Percentiles rank a stretch among this genome's conserved stretches.
Conservation (phyloP, 768 basidiomycete genomes). For the Russula earlei region DNA sequence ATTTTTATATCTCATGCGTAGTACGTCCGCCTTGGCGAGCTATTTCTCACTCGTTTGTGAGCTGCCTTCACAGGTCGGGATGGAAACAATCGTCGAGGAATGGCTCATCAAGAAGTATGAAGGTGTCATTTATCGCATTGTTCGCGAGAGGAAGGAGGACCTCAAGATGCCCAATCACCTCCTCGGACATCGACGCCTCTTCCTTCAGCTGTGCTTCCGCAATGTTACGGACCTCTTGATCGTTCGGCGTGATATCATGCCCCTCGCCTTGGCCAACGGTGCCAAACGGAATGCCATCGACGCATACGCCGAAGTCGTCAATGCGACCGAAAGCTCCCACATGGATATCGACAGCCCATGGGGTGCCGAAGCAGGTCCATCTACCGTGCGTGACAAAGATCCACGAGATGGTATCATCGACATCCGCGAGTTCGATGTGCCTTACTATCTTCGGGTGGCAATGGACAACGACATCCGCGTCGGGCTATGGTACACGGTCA, state of each 20-base stretch:
- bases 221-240: constrained; percentile 88
- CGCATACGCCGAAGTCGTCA: constrained; percentile 94
- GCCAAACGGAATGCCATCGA: constrained; percentile 93
- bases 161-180: constrained; percentile 93
- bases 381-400: constrained; percentile 51
- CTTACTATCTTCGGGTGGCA: constrained; percentile 96
- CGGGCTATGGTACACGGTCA: constrained; percentile 93
- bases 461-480: constrained; percentile 98
- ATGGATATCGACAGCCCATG: constrained; percentile 63
- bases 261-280: constrained; percentile 81
- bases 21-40: constrained; percentile 33
- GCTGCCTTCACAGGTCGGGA: constrained; percentile 48
- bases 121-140: constrained; percentile 69
- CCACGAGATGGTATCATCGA: constrained; percentile 92
- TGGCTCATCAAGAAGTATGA: constrained; percentile 94
- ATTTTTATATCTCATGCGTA: constrained; percentile 89
- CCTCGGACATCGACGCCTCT: constrained; percentile 85
- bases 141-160: constrained; percentile 84
- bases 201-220: constrained; percentile 80
- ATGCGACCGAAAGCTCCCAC: constrained; percentile 52
- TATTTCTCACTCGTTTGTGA: background rate
- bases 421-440: constrained; percentile 91
- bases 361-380: constrained; percentile 36
- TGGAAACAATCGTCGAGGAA: constrained; percentile 87
- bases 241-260: constrained; percentile 81